phyloP scores from a whole-genome alignment of 331 rosid genomes.

The Ulmus americana region DNA sequence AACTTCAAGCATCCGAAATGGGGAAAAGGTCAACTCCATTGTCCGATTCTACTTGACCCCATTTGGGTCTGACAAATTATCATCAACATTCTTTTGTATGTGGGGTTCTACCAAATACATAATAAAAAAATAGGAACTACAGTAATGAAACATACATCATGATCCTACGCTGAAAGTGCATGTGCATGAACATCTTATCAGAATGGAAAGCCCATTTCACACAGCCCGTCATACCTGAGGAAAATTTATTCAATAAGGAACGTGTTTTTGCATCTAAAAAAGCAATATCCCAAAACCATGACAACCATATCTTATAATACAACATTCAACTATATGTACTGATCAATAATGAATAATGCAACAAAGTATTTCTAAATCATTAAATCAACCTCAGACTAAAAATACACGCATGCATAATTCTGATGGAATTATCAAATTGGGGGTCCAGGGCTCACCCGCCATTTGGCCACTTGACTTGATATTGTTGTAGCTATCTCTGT shows the following conservation, averaged over 20 bases:
- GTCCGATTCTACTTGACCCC: slow-evolving; percentile 34
- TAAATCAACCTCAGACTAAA: slow-evolving; percentile 29
- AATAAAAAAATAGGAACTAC: slow-evolving; percentile 17
- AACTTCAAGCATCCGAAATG: slow-evolving; percentile 13
- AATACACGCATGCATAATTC: slow-evolving; percentile 14
- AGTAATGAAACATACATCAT: slow-evolving; percentile 16
- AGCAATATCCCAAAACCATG: slow-evolving; percentile 1
- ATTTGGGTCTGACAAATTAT: slow-evolving; percentile 21
- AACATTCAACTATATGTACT: slow-evolving; percentile 1
- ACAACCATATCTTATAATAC: slow-evolving; percentile 1
- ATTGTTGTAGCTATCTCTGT: slow-evolving; percentile 60
- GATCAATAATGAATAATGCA: slow-evolving; percentile 15
- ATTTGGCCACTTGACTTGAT: slow-evolving; percentile 44
- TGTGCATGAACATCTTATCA: slow-evolving; percentile 32
- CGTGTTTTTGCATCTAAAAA: slow-evolving; percentile 11
- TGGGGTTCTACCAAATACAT: slow-evolving; percentile 20
- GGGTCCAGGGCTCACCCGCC: slow-evolving; percentile 35
- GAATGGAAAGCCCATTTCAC: slow-evolving; percentile 11
- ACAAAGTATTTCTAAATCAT: slow-evolving; percentile 14
- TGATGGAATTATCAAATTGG: slow-evolving; percentile 7
- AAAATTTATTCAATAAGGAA: neutral
- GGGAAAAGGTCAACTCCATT: slow-evolving; percentile 21
- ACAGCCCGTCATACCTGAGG: slow-evolving; percentile 12
- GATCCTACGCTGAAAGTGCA: slow-evolving; percentile 25
- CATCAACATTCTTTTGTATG: slow-evolving; percentile 11